Conservation (phyloP, 129 eudicot genomes). For the Tanacetum coccineum region DNA sequence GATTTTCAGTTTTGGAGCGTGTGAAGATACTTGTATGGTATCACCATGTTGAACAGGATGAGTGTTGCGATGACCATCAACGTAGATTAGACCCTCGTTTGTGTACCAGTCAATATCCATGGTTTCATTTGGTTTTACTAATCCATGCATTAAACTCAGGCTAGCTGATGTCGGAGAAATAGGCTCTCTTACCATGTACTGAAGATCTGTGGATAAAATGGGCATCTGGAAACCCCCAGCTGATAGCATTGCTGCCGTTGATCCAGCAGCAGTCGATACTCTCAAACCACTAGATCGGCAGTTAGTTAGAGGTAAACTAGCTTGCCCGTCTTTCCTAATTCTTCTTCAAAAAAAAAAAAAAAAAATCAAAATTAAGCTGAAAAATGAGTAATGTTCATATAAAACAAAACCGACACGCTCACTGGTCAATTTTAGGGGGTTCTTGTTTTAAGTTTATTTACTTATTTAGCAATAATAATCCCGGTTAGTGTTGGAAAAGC, state of each 20-base stretch:
- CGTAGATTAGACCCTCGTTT: conserved; percentile 53
- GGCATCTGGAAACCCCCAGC: conserved; percentile 87
- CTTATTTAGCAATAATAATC: too few species aligned
- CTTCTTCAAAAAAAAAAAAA: conserved; percentile 32
- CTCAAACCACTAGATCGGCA: conserved; percentile 89
- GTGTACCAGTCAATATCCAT: conserved; percentile 66
- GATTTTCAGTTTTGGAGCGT: conserved; percentile 66
- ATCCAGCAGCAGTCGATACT: conserved; percentile 92
- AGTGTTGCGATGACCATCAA: conserved; percentile 67
- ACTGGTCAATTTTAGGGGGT: too few species aligned
- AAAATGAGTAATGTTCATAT: background rate
- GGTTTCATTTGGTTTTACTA: conserved; percentile 40
- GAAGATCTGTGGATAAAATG: conserved; percentile 71
- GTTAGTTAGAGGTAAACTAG: conserved; percentile 44
- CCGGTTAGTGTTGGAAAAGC: too few species aligned
- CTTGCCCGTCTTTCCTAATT: conserved; percentile 36
- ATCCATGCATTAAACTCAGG: conserved; percentile 55
- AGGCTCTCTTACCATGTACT: conserved; percentile 87
- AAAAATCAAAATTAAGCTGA: background rate
- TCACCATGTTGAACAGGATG: conserved; percentile 59
- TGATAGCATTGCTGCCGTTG: conserved; percentile 94
- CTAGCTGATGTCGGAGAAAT: conserved; percentile 36
- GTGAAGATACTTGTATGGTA: conserved; percentile 52
- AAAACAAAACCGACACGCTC: background rate
- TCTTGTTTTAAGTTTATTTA: too few species aligned